Base-by-base conservation (phyloP, 2,329 filamentous ascomycete species). In the Sporothrix sp. region DNA sequence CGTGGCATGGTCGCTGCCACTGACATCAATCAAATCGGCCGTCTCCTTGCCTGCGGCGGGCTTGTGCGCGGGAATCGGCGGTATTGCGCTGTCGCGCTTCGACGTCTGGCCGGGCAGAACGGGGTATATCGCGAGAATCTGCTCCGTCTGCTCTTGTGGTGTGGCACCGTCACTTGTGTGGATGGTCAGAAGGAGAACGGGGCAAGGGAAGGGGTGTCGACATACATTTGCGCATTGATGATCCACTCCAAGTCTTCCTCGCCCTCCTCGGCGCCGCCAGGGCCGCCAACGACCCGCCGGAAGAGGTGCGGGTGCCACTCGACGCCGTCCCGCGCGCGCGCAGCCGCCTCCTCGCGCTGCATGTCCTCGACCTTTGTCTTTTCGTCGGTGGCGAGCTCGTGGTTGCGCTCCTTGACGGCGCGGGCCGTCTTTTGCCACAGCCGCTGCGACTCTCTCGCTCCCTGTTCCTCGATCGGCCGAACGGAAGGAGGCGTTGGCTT, bases 341-440 rank as follows among this genome's bases (percentile, higher is more conserved):
- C 80, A 16, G 89, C 84, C 2, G 93, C 89, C 62, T 96, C 91
- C 56, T 90, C 84, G 61, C 93, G 79, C 67, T 98, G 93, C 62
- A 79, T 82, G 60, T 97, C 91, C 65, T 98, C 93, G 53, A 98
- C 87, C 64, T 85, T 86, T n/a, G 87, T 90, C 71, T 98, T 98
- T 63, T 96, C 91, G 56, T 93, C 86, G 1, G 93, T 98, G 4
- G 93, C 93, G 8, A 84, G 68, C 58, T 87, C 85, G 61, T 98
- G 93, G 60, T 98, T 90, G 52, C 83, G 81, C 44, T 85, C 82
- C 62, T 84, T 85, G 55, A 98, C 83, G 0, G 91, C 93, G 58
- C 82, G 75, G 8, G 84, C 85, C 0, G 90, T 95, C 45, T 81
- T 82, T 28, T 81, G 69, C 93, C 93, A 98, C 40, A 98, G 71